phyloP scores from a whole-genome alignment of 2,329 filamentous ascomycete genomes.

The Hortaea werneckii region DNA sequence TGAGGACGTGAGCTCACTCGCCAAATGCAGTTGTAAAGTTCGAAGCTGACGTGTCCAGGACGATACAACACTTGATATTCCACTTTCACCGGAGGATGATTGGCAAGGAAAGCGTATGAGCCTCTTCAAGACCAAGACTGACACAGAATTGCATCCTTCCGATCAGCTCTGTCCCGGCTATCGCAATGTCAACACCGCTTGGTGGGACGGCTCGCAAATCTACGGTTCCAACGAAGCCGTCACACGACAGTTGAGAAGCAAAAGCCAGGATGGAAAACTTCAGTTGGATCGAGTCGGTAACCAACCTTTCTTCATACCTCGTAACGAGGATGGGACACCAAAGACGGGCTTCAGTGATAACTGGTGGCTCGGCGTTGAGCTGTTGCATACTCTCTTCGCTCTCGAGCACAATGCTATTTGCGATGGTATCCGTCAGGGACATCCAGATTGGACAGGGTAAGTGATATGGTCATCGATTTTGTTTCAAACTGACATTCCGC shows the following conservation, averaged over 20 bases:
- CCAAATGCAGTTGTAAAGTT: neutral
- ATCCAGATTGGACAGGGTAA: too few species aligned
- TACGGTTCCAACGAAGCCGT: slow-evolving; percentile 33
- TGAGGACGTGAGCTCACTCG: slow-evolving; percentile 4
- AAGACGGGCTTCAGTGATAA: slow-evolving; percentile 36
- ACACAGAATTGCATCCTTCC: slow-evolving; percentile 25
- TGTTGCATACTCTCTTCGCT: slow-evolving; percentile 38
- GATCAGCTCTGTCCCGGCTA: slow-evolving; percentile 33
- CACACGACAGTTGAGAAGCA: slow-evolving; percentile 28
- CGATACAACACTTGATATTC: slow-evolving; percentile 1
- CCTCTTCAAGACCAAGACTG: slow-evolving; percentile 27
- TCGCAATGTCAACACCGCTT: slow-evolving; percentile 34
- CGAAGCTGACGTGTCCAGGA: too few species aligned
- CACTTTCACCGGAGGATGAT: slow-evolving; percentile 6
- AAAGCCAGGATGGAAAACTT: slow-evolving; percentile 31
- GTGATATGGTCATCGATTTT: too few species aligned
- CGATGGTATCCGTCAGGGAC: slow-evolving; percentile 14
- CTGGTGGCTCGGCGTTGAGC: slow-evolving; percentile 40
- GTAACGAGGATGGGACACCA: slow-evolving; percentile 29
- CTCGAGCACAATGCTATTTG: slow-evolving; percentile 39
- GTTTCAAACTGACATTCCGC: too few species aligned
- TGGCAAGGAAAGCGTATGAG: slow-evolving; percentile 26
- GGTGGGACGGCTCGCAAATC: slow-evolving; percentile 41
- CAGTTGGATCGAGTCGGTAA: slow-evolving; percentile 23
- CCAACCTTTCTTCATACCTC: slow-evolving; percentile 30